phyloP scores from a whole-genome alignment of 176 grass and related monocot genomes.

The Oryza australiensis region DNA sequence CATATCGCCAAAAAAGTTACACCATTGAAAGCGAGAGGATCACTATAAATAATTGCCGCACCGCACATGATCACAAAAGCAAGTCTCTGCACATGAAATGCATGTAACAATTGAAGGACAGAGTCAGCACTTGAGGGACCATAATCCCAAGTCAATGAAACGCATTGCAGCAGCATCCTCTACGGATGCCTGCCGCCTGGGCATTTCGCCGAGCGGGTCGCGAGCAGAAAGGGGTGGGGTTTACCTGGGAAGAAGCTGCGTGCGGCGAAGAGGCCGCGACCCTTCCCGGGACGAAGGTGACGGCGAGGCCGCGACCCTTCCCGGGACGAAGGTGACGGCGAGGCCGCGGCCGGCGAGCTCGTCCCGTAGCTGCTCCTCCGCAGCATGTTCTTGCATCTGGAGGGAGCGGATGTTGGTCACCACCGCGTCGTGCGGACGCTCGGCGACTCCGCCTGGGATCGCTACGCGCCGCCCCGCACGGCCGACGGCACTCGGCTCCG shows the following conservation, averaged over 20 bases:
- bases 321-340: too few species aligned
- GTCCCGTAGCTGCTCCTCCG: constrained; percentile 71
- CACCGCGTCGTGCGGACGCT: too few species aligned
- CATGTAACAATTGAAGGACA: not conserved
- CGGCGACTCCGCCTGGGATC: too few species aligned
- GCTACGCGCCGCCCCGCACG: too few species aligned
- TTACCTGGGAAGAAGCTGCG: constrained; percentile 64
- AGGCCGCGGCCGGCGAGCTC: too few species aligned
- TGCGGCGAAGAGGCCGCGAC: constrained; percentile 53
- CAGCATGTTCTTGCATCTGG: too few species aligned
- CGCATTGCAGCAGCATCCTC: too few species aligned
- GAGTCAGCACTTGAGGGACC: constrained; percentile 46
- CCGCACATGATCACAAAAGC: not conserved
- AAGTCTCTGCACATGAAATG: not conserved
- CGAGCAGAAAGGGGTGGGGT: not conserved
- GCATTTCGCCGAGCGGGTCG: constrained; percentile 54
- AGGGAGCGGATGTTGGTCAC: too few species aligned
- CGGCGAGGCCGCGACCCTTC: constrained; percentile 47
- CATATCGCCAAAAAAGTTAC: not conserved
- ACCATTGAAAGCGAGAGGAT: not conserved
- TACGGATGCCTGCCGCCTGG: not conserved
- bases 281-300: constrained; percentile 60
- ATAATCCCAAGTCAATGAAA: too few species aligned
- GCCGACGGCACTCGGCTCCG: too few species aligned
- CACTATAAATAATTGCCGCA: not conserved